These are phyloP conservation scores for Theileria parva DNA, from an alignment of 169 alveolate species.

Conservation along the genomic window DNA sequence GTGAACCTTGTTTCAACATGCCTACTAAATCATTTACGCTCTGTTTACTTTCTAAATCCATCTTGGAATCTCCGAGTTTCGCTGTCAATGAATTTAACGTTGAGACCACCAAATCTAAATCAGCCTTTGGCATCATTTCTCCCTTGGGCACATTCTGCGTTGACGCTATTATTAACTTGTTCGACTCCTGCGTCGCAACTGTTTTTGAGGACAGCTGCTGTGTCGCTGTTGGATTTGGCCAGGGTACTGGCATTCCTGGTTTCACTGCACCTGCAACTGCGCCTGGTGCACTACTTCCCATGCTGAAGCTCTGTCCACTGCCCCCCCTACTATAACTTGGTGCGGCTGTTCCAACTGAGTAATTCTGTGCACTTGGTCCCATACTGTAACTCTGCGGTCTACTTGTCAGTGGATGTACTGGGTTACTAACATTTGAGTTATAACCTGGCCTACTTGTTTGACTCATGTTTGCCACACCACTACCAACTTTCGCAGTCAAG, in stretches of 20 bases:
- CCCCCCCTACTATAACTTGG: neutral
- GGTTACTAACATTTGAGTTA: neutral
- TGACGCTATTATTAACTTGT: slow-evolving; percentile 37
- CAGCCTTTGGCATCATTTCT: slow-evolving; percentile 59
- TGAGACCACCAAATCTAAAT: slow-evolving; percentile 62
- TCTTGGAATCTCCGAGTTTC: slow-evolving; percentile 60
- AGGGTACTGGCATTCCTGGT: slow-evolving; percentile 88
- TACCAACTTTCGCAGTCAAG: neutral
- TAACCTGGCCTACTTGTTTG: neutral
- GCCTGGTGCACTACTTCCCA: slow-evolving; percentile 78
- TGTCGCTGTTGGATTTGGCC: slow-evolving; percentile 88
- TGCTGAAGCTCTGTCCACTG: slow-evolving; percentile 13
- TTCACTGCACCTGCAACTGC: slow-evolving; percentile 83
- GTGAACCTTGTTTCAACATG: slow-evolving; percentile 71
- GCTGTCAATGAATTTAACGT: slow-evolving; percentile 49
- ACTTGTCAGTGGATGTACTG: neutral
- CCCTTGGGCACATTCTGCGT: slow-evolving; percentile 69
- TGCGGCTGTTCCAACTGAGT: neutral
- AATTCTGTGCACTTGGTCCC: slow-evolving; percentile 13
- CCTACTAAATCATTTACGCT: slow-evolving; percentile 74
- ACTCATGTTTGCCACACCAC: neutral
- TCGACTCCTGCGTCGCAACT: slow-evolving; percentile 68
- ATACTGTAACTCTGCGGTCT: neutral
- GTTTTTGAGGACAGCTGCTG: slow-evolving; percentile 74
- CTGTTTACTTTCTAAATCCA: slow-evolving; percentile 68